Evolutionary conservation across 2,329 filamentous ascomycete genomes (phyloP), one percentile per base, ranked within the genome.

Genomic region (Aspergillus pseudoglaucus): DNA sequence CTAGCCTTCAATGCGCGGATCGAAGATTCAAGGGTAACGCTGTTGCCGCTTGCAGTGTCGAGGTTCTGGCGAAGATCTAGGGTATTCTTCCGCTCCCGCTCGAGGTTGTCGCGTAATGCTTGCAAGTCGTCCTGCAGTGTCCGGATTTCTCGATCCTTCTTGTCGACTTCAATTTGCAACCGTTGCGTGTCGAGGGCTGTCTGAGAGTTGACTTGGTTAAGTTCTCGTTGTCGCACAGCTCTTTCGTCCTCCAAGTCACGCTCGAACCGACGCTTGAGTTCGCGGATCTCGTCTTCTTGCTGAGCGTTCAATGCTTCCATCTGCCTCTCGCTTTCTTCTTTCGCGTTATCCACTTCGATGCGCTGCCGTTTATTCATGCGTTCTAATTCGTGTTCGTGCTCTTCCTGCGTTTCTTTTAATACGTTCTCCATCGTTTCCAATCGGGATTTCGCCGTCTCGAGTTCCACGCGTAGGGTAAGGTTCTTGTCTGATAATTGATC

Each of bases 1-100:
- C 91, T 87, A 2, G 88, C 87, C 56, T 84, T 82, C 54, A 95
- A 78, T 3, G 85, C 85, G 53, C 84, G 83, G 53, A 87, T 83
- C 20, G 86, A 83, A 32, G 82, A 84, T 56, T 95, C 88, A 9
- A 95, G 74, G 0, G 80, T 80, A 9, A 82, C 74, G 48, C 81
- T 83, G 37, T 82, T 80, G 7, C 76, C 75, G 3, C 81, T 77
- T 6, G 81, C 74, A 35, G 84, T 81, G 3, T 78, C 73, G 15
- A 87, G 63, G 40, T 80, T 81, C 38, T 75, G 72, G 53, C 85
- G 75, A 9, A 85, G 69, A 32, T 76, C 77, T 37, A 69, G 70
- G 50, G 76, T 85, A 46, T 84, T 73, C 6, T 71, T 74, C 48
- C 82, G 81, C 63, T 93, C 87, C 23, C 81, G 77, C 50, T 76